Evolutionary conservation across 176 grass and related monocot species (phyloP).

Genomic region (Avena sativa): DNA sequence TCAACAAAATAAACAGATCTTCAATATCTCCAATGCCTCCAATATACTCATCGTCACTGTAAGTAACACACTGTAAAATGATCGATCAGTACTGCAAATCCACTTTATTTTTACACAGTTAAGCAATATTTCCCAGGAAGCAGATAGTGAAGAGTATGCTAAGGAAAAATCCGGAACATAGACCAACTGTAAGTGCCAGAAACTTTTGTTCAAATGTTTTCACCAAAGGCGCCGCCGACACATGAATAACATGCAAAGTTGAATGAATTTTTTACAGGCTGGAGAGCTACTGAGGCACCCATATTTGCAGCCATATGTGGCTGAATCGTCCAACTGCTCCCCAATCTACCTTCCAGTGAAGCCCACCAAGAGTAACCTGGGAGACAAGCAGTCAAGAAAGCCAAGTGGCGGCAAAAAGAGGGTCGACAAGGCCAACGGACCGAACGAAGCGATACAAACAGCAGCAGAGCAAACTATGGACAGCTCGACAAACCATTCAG

Average conservation of each 20-base stretch:
- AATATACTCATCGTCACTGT: slow-evolving; percentile 78
- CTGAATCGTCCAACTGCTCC: slow-evolving; percentile 67
- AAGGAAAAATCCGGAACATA: slow-evolving; percentile 89
- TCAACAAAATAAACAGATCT: slow-evolving; percentile 94
- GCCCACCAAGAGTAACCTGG: slow-evolving; percentile 54
- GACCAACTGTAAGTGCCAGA: slow-evolving; percentile 75
- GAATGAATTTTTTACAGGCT: slow-evolving; percentile 58
- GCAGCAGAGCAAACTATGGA: slow-evolving; percentile 38
- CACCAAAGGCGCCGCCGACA: slow-evolving; percentile 15
- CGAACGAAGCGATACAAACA: slow-evolving; percentile 39
- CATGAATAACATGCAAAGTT: slow-evolving; percentile 10
- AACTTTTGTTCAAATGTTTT: slow-evolving; percentile 23
- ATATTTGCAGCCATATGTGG: slow-evolving; percentile 71
- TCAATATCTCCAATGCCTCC: slow-evolving; percentile 88
- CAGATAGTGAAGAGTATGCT: slow-evolving; percentile 92
- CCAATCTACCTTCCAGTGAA: slow-evolving; percentile 81
- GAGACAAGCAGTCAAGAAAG: slow-evolving; percentile 62
- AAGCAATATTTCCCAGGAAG: slow-evolving; percentile 59
- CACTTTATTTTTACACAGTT: slow-evolving; percentile 10
- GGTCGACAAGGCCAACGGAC: slow-evolving; percentile 43
- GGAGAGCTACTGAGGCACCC: slow-evolving; percentile 75
- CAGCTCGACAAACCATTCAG: slow-evolving; percentile 50
- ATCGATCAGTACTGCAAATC: neutral
- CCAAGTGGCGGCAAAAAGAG: slow-evolving; percentile 50
- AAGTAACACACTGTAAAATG: slow-evolving; percentile 36